phyloP scores from a whole-genome alignment of 768 basidiomycete genomes.

The Boletus sp. region DNA sequence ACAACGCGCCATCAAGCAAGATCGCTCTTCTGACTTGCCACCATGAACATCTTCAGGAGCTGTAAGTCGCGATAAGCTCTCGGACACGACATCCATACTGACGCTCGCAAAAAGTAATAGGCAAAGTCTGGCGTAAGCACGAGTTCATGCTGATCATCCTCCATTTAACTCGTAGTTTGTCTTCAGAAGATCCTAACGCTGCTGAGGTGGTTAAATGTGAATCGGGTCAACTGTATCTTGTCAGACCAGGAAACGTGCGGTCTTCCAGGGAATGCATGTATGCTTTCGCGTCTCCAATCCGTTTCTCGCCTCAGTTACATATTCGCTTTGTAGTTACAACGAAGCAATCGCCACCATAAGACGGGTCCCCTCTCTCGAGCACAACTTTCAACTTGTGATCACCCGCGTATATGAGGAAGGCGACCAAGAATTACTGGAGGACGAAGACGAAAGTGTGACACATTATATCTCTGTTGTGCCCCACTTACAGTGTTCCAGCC shows the following conservation, averaged over 20 bases:
- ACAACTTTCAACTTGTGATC: conserved; percentile 87
- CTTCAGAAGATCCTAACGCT: conserved; percentile 85
- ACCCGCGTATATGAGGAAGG: conserved; percentile 98
- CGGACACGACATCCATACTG: conserved; percentile 13
- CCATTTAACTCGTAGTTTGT: conserved; percentile 24
- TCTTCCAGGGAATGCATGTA: conserved; percentile 97
- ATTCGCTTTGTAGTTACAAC: conserved; percentile 63
- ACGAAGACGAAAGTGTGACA: conserved; percentile 81
- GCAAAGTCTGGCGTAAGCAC: conserved; percentile 91
- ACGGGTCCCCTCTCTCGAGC: conserved; percentile 70
- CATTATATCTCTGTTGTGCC: neutral
- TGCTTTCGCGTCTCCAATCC: conserved; percentile 25
- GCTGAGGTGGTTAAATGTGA: conserved; percentile 94
- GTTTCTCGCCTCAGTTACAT: neutral
- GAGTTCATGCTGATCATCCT: conserved; percentile 12
- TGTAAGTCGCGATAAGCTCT: conserved; percentile 44
- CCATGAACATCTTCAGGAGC: conserved; percentile 85
- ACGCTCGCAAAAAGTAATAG: conserved; percentile 56
- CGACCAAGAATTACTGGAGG: conserved; percentile 90
- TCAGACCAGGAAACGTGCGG: conserved; percentile 87
- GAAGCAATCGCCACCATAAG: conserved; percentile 95
- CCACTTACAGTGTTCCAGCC: conserved; percentile 44
- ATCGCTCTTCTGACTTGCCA: conserved; percentile 24
- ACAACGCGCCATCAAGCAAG: conserved; percentile 16
- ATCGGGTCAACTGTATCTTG: conserved; percentile 85